Evolutionary conservation across 345 rosid species (phyloP).

Genomic region (Eutrema yunnanense): DNA sequence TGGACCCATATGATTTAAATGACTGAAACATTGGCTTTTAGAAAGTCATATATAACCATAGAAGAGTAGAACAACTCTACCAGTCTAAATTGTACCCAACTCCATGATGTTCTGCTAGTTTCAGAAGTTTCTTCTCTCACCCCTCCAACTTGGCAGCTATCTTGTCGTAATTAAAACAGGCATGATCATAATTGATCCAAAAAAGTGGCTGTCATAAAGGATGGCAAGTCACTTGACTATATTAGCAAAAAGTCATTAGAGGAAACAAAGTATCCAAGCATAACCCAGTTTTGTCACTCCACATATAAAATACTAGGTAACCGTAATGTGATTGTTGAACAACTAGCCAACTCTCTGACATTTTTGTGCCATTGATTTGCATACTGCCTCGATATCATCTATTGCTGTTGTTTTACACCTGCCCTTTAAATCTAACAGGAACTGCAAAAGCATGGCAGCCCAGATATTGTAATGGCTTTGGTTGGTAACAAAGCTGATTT

Average conservation of each 20-base stretch:
- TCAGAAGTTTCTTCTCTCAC: background rate
- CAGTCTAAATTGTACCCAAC: background rate
- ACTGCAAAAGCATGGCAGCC: constrained; percentile 94
- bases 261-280: background rate
- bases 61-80: background rate
- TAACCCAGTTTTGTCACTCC: background rate
- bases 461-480: constrained; percentile 91
- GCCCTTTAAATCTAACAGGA: constrained; percentile 45
- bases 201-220: background rate
- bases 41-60: background rate
- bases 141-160: background rate
- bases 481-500: constrained; percentile 99
- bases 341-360: background rate
- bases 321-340: background rate
- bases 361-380: background rate
- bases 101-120: background rate
- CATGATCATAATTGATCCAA: background rate
- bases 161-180: background rate
- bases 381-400: background rate
- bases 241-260: background rate
- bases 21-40: background rate
- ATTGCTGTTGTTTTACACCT: background rate
- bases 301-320: background rate
- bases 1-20: background rate
- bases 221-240: background rate